phyloP scores from a whole-genome alignment of 2,329 filamentous ascomycete genomes.

The Aspergillus sergii region DNA sequence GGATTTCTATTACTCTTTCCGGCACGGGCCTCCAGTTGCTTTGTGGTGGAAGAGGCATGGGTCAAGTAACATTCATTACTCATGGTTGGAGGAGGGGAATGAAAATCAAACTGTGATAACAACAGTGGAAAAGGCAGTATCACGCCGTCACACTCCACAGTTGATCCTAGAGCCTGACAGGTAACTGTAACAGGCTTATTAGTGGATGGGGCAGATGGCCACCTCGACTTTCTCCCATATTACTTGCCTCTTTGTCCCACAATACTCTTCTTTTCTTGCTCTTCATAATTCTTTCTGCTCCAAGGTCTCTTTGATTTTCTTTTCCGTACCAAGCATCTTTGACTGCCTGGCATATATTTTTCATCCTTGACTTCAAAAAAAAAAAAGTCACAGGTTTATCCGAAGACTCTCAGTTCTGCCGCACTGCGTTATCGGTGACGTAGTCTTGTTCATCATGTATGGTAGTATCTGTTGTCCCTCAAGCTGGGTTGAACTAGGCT shows the following conservation, averaged over 20 bases:
- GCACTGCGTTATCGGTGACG: slow-evolving; percentile 26
- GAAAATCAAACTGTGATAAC: slow-evolving; percentile 3
- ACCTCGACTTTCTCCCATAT: neutral
- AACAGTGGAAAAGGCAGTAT: neutral
- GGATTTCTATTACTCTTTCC: neutral
- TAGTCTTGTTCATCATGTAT: slow-evolving; percentile 31
- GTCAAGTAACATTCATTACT: neutral
- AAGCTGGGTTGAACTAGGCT: neutral
- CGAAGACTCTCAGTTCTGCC: slow-evolving; percentile 2
- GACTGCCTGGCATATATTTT: neutral
- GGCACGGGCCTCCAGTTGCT: neutral
- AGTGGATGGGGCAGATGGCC: slow-evolving; percentile 13
- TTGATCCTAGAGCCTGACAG: slow-evolving; percentile 2
- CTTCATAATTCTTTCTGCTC: neutral
- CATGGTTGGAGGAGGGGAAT: neutral
- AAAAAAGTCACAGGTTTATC: slow-evolving; percentile 2
- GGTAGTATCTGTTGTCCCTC: slow-evolving; percentile 5
- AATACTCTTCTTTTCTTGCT: slow-evolving; percentile 1
- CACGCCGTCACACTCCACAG: slow-evolving; percentile 19
- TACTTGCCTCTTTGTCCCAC: neutral
- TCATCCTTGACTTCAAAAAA: neutral
- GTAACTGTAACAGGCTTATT: slow-evolving; percentile 32
- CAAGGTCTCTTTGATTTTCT: neutral
- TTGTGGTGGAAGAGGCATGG: neutral
- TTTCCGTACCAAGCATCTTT: neutral